These are phyloP conservation scores for Plantago lanceolata DNA, from an alignment of 305 asterid genomes.

Conservation along the genomic window DNA sequence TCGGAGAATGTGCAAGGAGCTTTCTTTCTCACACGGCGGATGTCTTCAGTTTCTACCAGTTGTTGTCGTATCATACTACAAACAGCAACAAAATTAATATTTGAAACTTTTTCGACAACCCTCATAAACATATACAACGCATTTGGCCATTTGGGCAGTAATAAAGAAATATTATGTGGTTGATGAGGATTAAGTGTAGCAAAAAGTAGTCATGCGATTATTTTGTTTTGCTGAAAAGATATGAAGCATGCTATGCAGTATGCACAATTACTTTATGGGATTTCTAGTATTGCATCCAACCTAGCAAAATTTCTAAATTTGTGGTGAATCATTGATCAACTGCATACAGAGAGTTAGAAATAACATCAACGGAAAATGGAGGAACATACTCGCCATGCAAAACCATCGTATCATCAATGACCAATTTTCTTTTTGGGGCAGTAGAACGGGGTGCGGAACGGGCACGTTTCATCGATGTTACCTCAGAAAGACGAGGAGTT, in stretches of 20 bases:
- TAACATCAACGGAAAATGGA: constrained; percentile 13
- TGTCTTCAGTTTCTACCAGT: constrained; percentile 70
- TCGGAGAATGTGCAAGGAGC: constrained; percentile 93
- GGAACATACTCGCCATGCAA: constrained; percentile 94
- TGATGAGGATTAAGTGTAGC: constrained; percentile 8
- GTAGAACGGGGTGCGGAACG: constrained; percentile 51
- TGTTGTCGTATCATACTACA: constrained; percentile 77
- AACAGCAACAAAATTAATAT: constrained; percentile 24
- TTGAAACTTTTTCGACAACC: constrained; percentile 9
- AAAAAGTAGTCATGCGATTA: neutral
- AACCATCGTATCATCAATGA: constrained; percentile 89
- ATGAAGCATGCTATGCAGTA: neutral
- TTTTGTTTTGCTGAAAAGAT: constrained; percentile 3
- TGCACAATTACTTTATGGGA: constrained; percentile 6
- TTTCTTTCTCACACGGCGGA: constrained; percentile 89
- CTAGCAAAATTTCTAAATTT: constrained; percentile 18
- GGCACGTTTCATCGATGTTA: constrained; percentile 59
- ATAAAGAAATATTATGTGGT: neutral
- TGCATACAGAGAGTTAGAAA: constrained; percentile 5
- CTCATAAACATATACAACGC: constrained; percentile 14
- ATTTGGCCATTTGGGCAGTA: neutral
- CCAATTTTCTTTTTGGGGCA: constrained; percentile 71
- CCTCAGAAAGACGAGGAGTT: constrained; percentile 68
- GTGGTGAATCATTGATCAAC: constrained; percentile 6
- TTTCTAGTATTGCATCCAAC: neutral